A percentile compares a stretch with the other conserved stretches of the same genome.
These are phyloP conservation scores for Taiozyma onychis DNA, from an alignment of 1,139 yeast genomes.

Conservation along the genomic window DNA sequence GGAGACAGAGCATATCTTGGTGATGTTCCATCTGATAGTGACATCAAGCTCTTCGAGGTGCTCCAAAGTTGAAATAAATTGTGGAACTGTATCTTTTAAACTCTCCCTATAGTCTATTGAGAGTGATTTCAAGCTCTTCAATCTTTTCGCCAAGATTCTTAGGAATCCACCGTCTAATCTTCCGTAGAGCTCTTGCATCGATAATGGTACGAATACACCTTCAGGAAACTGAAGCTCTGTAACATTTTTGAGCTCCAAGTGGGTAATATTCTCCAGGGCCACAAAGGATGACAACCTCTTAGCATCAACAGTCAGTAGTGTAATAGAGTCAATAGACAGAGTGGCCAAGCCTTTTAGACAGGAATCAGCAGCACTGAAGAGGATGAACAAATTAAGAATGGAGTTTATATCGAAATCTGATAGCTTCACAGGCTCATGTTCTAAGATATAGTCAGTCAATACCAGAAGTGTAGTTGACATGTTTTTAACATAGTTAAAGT, in stretches of 20 bases:
- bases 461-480: conserved; percentile 14
- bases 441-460: conserved; percentile 13
- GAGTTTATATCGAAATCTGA: conserved; percentile 15
- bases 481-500: conserved; percentile 10
- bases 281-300: conserved; percentile 6
- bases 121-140: conserved; percentile 29
- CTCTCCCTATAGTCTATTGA: conserved; percentile 43
- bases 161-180: conserved; percentile 30
- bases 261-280: conserved; percentile 8
- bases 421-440: conserved; percentile 10
- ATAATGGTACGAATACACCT: conserved; percentile 6
- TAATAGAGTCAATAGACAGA: conserved; percentile 14
- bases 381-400: conserved; percentile 6
- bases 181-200: conserved; percentile 14
- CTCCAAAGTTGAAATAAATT: conserved; percentile 29
- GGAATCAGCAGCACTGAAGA: conserved; percentile 4
- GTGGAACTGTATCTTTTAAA: conserved; percentile 36
- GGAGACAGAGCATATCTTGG: conserved; percentile 26
- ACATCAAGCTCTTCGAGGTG: conserved; percentile 37
- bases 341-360: conserved; percentile 3
- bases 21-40: conserved; percentile 36
- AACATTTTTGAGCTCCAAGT: conserved; percentile 15
- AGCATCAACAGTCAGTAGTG: conserved; percentile 13
- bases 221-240: conserved; percentile 16
- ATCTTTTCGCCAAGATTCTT: conserved; percentile 24